Evolutionary conservation across 805 yeast species (phyloP), one percentile per base, ranked within the genome.

Genomic region (Kuraishia molischiana): DNA sequence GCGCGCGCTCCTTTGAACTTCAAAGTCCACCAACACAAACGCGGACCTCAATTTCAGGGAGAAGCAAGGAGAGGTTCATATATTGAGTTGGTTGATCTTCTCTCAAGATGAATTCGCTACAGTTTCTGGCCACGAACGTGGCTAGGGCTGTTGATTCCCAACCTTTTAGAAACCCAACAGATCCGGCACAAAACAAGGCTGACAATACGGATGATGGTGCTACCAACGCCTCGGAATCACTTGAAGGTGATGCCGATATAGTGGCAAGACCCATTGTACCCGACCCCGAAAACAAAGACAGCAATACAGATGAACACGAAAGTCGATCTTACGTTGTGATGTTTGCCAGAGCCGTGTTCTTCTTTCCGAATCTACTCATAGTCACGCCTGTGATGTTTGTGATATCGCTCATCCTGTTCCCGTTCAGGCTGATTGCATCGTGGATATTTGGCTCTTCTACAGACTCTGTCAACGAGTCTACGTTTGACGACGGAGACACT

Each of bases 371-470:
- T 42, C 46, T 66, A 30, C 37, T 79, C 5, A 44, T 79, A 4
- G 43, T 72, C n/a, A 67, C 66, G 39, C 87, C 89, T 2, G 40
- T 74, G 13, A 42, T 58, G 4, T 61, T 68, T 35, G 32, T 69
- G 2, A 67, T 83, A 72, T 64, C 59, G 36, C 42, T 79, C n/a
- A 40, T 73, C 4, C 66, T 78, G 2, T 74, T 68, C 48, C 89
- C 89, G 0, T 56, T 78, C 42, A 61, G 66, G 39, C 48, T 72
- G 14, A 49, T 74, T 21, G 51, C 44, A 26, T 10, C 15, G 24
- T 32, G 18, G 13, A 26, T 32, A 8, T 31, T 13, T 8, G 18
- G 32, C 13, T 8, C 26, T 8, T 11, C 26, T 8, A 9, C 31
- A 14, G 17, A 9, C 13, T 9, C 13, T 6, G 26, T 19, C 14